Evolutionary conservation across 495 filamentous ascomycete genomes (phyloP).

Genomic region (Halenospora varia): DNA sequence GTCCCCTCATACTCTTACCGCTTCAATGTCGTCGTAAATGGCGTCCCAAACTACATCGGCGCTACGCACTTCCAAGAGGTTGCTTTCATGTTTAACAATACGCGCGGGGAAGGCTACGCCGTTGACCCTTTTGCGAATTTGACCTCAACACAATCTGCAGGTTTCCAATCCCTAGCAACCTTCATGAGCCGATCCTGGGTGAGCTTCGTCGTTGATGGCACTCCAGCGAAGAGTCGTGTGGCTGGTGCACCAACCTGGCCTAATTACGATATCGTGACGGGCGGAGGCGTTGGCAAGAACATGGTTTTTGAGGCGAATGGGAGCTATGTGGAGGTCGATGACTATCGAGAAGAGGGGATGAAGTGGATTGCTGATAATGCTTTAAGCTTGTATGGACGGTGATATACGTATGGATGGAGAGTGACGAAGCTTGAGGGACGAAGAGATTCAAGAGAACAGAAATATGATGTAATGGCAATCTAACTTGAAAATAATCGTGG

Average conservation of each 20-base stretch:
- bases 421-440: neutral
- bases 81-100: slow-evolving; percentile 44
- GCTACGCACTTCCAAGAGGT: slow-evolving; percentile 46
- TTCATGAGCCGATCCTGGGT: slow-evolving; percentile 43
- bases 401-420: neutral
- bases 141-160: slow-evolving; percentile 1
- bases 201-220: slow-evolving; percentile 35
- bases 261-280: slow-evolving; percentile 4
- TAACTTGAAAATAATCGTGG: too few species aligned
- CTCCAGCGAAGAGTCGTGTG: slow-evolving; percentile 30
- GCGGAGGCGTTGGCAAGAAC: neutral
- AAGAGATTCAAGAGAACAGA: too few species aligned
- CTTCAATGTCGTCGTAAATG: slow-evolving; percentile 33
- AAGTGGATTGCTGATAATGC: slow-evolving; percentile 7
- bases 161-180: slow-evolving; percentile 29
- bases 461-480: too few species aligned
- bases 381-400: neutral
- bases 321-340: slow-evolving; percentile 14
- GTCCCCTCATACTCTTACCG: slow-evolving; percentile 41
- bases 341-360: slow-evolving; percentile 14
- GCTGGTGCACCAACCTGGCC: slow-evolving; percentile 2
- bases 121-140: slow-evolving; percentile 34
- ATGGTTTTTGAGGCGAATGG: slow-evolving; percentile 12
- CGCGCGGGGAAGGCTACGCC: slow-evolving; percentile 35
- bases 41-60: slow-evolving; percentile 26